phyloP scores from a whole-genome alignment of 768 basidiomycete genomes.

The Asterophora lycoperdoides region DNA sequence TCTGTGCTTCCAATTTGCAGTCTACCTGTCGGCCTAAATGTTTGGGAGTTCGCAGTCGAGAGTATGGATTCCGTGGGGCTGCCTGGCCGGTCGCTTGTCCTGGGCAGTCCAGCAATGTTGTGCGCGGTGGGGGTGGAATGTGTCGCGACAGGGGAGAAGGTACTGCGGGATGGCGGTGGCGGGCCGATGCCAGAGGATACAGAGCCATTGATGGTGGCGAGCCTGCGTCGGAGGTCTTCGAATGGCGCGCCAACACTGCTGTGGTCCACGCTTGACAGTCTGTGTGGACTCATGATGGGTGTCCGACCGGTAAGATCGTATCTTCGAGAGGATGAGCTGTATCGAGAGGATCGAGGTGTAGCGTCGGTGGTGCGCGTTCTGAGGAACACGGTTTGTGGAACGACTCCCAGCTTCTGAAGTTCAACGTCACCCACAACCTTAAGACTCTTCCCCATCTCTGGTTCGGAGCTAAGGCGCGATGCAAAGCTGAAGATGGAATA shows the following conservation, averaged over 20 bases:
- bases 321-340: conserved; percentile 34
- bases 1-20: conserved; percentile 71
- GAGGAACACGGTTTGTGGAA: conserved; percentile 89
- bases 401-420: conserved; percentile 82
- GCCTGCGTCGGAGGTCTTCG: conserved; percentile 71
- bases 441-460: conserved; percentile 58
- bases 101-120: conserved; percentile 22
- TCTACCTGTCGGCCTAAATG: conserved; percentile 53
- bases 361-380: conserved; percentile 48
- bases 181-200: conserved; percentile 51
- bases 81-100: conserved; percentile 50
- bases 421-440: conserved; percentile 67
- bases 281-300: conserved; percentile 47
- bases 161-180: conserved; percentile 34
- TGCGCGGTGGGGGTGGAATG: conserved; percentile 25
- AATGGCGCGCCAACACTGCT: conserved; percentile 52
- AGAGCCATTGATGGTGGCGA: conserved; percentile 74
- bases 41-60: conserved; percentile 65
- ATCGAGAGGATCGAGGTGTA: conserved; percentile 35
- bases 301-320: conserved; percentile 30
- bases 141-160: conserved; percentile 35
- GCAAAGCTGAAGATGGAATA: conserved; percentile 46
- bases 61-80: conserved; percentile 84
- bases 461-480: conserved; percentile 58
- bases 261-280: conserved; percentile 46